phyloP scores from a whole-genome alignment of 345 rosid species.

The Brassica incana region DNA sequence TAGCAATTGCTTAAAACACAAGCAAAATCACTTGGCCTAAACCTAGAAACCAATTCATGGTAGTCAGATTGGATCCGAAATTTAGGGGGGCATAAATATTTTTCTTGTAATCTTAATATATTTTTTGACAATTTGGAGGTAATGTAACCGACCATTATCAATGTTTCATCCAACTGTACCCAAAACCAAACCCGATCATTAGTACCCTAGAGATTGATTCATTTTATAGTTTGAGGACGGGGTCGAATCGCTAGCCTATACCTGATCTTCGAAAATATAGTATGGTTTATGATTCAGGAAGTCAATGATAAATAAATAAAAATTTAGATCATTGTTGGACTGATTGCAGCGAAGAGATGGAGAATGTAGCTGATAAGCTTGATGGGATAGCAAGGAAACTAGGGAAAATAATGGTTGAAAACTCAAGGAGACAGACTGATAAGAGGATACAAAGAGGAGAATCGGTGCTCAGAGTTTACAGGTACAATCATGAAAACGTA shows the following conservation, averaged over 20 bases:
- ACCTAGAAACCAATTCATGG: not conserved
- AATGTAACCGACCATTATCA: too few species aligned
- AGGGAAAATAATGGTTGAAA: slow-evolving; percentile 47
- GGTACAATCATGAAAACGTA: slow-evolving; percentile 41
- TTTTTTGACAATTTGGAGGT: too few species aligned
- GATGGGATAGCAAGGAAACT: slow-evolving; percentile 51
- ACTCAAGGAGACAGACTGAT: slow-evolving; percentile 39
- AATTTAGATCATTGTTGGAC: not conserved
- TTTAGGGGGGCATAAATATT: too few species aligned
- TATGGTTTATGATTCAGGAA: not conserved
- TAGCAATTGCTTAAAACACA: not conserved
- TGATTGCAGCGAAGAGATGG: slow-evolving; percentile 55
- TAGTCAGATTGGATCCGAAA: too few species aligned
- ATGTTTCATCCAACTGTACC: too few species aligned
- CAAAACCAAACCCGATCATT: too few species aligned
- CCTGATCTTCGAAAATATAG: not conserved
- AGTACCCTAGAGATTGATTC: not conserved
- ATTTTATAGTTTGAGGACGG: too few species aligned
- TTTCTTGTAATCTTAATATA: too few species aligned
- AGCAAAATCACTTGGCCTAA: not conserved
- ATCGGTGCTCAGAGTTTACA: slow-evolving; percentile 50
- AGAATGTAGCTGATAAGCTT: slow-evolving; percentile 51
- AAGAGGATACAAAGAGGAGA: slow-evolving; percentile 43
- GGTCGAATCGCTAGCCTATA: not conserved
- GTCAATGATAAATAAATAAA: not conserved